Percentiles rank a stretch among this genome's conserved stretches.
These are phyloP conservation scores for Chimonanthus praecox DNA, from an alignment of 164 flowering plant genomes.

Conservation along the genomic window DNA sequence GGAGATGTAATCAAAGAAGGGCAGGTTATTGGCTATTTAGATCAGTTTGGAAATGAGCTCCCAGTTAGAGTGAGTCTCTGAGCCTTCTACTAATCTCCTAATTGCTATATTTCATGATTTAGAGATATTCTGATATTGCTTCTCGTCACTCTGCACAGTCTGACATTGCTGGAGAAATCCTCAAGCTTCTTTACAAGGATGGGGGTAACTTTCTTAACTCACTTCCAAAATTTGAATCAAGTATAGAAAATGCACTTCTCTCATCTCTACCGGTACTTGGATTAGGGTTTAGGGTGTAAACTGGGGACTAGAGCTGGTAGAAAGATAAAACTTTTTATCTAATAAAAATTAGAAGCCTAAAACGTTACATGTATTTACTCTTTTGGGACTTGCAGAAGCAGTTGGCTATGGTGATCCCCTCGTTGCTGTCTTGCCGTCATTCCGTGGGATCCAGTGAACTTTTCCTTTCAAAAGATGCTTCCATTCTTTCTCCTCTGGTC, in stretches of 20 bases:
- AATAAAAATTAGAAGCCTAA: background rate
- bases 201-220: constrained; percentile 51
- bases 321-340: too few relatives aligned
- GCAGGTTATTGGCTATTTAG: constrained; percentile 79
- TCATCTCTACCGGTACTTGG: too few relatives aligned
- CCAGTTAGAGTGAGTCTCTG: constrained; percentile 60
- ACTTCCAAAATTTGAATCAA: background rate
- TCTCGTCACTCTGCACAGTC: constrained; percentile 47
- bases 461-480: background rate
- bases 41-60: constrained; percentile 75
- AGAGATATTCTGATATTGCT: background rate
- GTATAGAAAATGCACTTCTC: too few relatives aligned
- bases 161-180: constrained; percentile 77
- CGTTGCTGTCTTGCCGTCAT: constrained; percentile 84
- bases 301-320: background rate
- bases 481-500: background rate
- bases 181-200: constrained; percentile 63
- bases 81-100: background rate
- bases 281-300: background rate
- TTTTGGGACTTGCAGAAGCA: constrained; percentile 50
- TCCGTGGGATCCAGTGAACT: constrained; percentile 50
- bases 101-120: background rate
- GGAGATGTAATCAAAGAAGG: constrained; percentile 84
- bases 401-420: constrained; percentile 93
- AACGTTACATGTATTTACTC: background rate